Percentiles rank a stretch among this genome's conserved stretches.
phyloP scores from a whole-genome alignment of 148 eudicot species.

The Diospyros lotus region DNA sequence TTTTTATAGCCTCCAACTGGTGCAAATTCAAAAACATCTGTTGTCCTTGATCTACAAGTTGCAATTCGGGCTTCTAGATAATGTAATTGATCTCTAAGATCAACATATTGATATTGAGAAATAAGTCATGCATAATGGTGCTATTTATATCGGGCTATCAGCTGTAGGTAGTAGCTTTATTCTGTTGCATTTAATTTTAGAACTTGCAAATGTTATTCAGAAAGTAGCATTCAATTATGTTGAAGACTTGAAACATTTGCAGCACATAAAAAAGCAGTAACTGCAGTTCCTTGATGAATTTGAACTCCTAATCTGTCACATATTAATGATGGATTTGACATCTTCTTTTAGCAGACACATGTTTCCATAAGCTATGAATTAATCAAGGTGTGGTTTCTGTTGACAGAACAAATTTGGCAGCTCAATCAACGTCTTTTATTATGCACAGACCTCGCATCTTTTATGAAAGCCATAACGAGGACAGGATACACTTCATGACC shows the following conservation, averaged over 20 bases:
- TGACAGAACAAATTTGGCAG: constrained; percentile 75
- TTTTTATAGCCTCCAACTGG: neutral
- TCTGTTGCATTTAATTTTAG: neutral
- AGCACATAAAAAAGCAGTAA: neutral
- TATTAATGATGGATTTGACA: neutral
- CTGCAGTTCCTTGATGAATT: neutral
- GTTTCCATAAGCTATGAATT: neutral
- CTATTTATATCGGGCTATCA: neutral
- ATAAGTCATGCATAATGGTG: neutral
- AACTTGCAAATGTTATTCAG: neutral
- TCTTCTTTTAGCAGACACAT: neutral
- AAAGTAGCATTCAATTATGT: neutral
- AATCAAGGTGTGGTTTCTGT: constrained; percentile 8
- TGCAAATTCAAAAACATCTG: neutral
- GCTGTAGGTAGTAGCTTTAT: neutral
- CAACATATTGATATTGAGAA: neutral
- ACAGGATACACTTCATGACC: constrained; percentile 41
- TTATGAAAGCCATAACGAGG: constrained; percentile 70
- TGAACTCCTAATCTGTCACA: neutral
- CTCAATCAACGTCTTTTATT: constrained; percentile 79
- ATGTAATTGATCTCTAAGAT: neutral
- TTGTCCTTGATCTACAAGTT: neutral
- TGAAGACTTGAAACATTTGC: neutral
- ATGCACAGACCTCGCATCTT: constrained; percentile 77
- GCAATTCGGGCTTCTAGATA: neutral